These are phyloP conservation scores for Saksenaea vasiformis DNA, from an alignment of 371 early-diverging fungal species.

Conservation along the genomic window DNA sequence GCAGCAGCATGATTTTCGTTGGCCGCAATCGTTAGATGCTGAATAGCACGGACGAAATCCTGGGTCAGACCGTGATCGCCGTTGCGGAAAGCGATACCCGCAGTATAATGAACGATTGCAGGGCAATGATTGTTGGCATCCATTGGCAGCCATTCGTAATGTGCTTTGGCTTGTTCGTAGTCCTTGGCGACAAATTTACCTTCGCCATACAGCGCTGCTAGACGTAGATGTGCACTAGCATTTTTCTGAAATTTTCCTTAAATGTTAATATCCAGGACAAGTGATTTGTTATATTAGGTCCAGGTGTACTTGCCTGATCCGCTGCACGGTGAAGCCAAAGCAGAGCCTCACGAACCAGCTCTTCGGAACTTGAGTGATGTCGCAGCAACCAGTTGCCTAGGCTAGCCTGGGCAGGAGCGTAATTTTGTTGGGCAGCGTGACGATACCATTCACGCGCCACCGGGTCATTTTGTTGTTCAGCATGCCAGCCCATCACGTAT, in stretches of 20 bases:
- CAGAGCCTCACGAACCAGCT: slow-evolving; percentile 6
- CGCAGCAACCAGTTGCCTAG: slow-evolving; percentile 14
- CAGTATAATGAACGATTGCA: slow-evolving; percentile 22
- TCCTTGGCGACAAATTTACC: slow-evolving; percentile 17
- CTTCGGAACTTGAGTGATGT: slow-evolving; percentile 1
- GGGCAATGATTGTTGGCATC: slow-evolving; percentile 12
- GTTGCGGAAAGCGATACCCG: slow-evolving; percentile 26
- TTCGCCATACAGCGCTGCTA: slow-evolving; percentile 25
- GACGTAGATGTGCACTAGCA: slow-evolving; percentile 18
- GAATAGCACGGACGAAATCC: slow-evolving; percentile 18
- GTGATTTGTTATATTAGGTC: slow-evolving; percentile 6
- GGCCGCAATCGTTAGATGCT: slow-evolving; percentile 24
- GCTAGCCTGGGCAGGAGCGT: slow-evolving; percentile 12
- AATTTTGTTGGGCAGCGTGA: slow-evolving; percentile 14
- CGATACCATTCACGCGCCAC: slow-evolving; percentile 13
- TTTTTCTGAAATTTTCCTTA: slow-evolving; percentile 13
- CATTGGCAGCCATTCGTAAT: slow-evolving; percentile 13
- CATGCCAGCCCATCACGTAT: slow-evolving; percentile 12
- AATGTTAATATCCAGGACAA: not conserved
- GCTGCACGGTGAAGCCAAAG: slow-evolving; percentile 17
- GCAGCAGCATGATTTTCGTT: slow-evolving; percentile 26
- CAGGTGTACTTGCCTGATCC: not conserved
- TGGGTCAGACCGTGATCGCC: slow-evolving; percentile 15
- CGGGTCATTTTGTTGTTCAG: slow-evolving; percentile 1
- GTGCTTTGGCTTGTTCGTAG: slow-evolving; percentile 14